phyloP scores from a whole-genome alignment of 306 rosid species.

The Rosa chinensis region DNA sequence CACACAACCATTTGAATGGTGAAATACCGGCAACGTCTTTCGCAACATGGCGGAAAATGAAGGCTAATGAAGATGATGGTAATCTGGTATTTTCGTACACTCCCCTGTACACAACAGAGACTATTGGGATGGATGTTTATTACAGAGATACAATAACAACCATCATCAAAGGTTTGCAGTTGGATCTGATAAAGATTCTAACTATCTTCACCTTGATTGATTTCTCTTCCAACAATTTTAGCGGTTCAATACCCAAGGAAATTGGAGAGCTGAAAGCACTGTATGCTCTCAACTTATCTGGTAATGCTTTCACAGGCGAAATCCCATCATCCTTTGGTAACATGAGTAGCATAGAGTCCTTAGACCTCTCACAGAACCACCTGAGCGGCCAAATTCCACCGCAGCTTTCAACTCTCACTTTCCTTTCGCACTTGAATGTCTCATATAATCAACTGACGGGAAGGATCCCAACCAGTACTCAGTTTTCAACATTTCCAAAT shows the following conservation, averaged over 20 bases:
- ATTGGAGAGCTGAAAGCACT: constrained; percentile 40
- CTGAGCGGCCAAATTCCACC: constrained; percentile 41
- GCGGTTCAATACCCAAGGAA: constrained; percentile 44
- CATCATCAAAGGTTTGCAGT: not conserved
- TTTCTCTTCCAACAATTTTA: constrained; percentile 41
- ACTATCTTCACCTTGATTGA: not conserved
- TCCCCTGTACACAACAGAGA: no score
- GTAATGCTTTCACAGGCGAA: constrained; percentile 40
- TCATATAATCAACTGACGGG: constrained; percentile 33
- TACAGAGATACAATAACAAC: not conserved
- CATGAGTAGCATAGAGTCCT: constrained; percentile 41
- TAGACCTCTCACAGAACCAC: constrained; percentile 47
- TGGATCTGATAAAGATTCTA: not conserved
- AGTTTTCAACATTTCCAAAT: constrained; percentile 22
- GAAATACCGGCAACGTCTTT: constrained; percentile 11
- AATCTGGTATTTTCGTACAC: no score
- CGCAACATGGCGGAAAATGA: no score
- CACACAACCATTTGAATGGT: no score
- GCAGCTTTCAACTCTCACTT: constrained; percentile 26
- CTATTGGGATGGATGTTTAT: no score
- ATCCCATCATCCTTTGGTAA: constrained; percentile 44
- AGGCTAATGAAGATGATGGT: no score
- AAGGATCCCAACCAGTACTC: constrained; percentile 18
- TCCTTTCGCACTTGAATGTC: constrained; percentile 39
- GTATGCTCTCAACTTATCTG: constrained; percentile 43